Percentiles rank a stretch among this genome's conserved stretches.
phyloP scores from a whole-genome alignment of 306 rosid genomes.

The Rubus idaeus region DNA sequence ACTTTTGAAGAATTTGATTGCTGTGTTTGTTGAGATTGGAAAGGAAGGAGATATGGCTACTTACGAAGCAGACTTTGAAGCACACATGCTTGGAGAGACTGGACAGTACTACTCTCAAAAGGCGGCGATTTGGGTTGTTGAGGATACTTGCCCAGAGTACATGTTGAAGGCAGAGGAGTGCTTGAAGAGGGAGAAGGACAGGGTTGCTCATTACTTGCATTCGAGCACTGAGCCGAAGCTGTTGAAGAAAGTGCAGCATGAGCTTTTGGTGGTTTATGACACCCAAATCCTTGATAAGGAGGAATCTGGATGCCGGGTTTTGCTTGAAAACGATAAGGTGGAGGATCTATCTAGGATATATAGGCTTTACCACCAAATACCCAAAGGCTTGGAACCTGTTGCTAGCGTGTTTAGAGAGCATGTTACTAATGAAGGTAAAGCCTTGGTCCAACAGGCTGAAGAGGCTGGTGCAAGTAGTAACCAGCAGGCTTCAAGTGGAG shows the following conservation, averaged over 20 bases:
- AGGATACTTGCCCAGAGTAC: conserved; percentile 68
- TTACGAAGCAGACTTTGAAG: conserved; percentile 60
- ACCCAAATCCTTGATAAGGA: conserved; percentile 83
- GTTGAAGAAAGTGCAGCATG: conserved; percentile 63
- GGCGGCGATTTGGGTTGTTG: conserved; percentile 62
- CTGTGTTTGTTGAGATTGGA: conserved; percentile 61
- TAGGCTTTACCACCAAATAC: conserved; percentile 65
- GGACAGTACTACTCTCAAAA: conserved; percentile 54
- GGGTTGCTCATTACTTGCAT: conserved; percentile 35
- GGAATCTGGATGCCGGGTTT: conserved; percentile 75
- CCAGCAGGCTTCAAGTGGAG: conserved; percentile 47
- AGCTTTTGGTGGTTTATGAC: conserved; percentile 62
- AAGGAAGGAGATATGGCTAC: conserved; percentile 44
- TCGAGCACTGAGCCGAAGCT: conserved; percentile 39
- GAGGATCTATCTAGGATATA: conserved; percentile 78
- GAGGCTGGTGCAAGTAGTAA: conserved; percentile 42
- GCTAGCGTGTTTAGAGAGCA: conserved; percentile 71
- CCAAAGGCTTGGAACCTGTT: conserved; percentile 62
- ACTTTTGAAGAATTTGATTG: conserved; percentile 52
- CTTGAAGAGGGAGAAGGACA: conserved; percentile 35
- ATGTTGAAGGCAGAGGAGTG: conserved; percentile 59
- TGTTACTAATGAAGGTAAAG: conserved; percentile 58
- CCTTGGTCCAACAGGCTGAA: conserved; percentile 70
- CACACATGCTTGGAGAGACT: conserved; percentile 50
- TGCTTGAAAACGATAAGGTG: conserved; percentile 80